Conservation (phyloP, 352 stramenopile species). For the Pythium coloratum region DNA sequence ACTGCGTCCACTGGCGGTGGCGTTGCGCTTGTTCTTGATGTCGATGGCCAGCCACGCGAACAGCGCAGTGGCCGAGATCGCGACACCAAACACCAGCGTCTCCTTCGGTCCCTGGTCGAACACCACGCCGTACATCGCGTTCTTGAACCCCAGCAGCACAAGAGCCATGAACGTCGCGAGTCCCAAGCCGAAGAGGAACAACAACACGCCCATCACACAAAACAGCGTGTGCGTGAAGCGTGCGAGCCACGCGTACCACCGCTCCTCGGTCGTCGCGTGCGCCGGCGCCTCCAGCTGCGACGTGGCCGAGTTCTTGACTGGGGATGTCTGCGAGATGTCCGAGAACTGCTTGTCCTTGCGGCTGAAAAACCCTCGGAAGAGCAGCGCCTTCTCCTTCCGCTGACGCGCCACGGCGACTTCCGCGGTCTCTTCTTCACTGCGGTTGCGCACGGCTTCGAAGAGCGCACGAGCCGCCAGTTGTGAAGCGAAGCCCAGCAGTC, state of each 20-base stretch:
- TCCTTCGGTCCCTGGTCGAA: constrained; percentile 50
- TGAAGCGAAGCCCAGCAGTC: constrained; percentile 38
- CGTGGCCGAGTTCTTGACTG: not conserved
- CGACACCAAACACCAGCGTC: constrained; percentile 35
- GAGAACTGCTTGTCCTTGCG: constrained; percentile 5
- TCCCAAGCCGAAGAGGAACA: constrained; percentile 51
- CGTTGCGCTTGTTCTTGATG: constrained; percentile 28
- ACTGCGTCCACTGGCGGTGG: constrained; percentile 27
- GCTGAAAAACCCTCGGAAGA: constrained; percentile 50
- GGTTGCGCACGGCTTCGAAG: constrained; percentile 66
- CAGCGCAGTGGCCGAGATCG: constrained; percentile 38
- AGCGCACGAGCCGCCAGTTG: constrained; percentile 37
- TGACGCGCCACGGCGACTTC: constrained; percentile 55
- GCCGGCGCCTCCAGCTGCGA: constrained; percentile 45
- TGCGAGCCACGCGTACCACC: constrained; percentile 70
- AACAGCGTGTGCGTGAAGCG: constrained; percentile 47
- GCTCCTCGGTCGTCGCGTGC: constrained; percentile 70
- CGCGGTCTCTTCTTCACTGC: constrained; percentile 56
- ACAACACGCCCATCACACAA: constrained; percentile 25
- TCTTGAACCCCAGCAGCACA: constrained; percentile 47
- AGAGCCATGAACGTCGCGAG: constrained; percentile 56
- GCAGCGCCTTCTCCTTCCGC: constrained; percentile 75
- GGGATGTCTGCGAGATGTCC: not conserved
- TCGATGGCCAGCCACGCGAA: constrained; percentile 57
- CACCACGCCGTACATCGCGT: constrained; percentile 51